Evolutionary conservation across 495 filamentous ascomycete genomes (phyloP), one percentile per base, ranked within the genome.

Genomic region (Podospora didyma): DNA sequence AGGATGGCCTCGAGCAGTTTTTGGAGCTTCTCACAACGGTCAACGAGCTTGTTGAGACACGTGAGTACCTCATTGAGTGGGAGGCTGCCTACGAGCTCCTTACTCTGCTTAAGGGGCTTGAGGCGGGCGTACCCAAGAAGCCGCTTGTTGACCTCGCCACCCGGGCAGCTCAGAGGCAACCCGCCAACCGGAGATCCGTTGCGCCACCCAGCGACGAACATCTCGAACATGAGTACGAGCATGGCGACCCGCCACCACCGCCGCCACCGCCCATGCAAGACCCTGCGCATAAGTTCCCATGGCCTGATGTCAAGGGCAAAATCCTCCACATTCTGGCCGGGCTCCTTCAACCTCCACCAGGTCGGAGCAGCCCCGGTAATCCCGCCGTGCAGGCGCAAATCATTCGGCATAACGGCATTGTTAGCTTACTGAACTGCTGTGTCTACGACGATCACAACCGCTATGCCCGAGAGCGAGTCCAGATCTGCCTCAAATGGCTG

Each of bases 21-120:
- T 80, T 97, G 7, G 91, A 97, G 59, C 93, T 96, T 68, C 88
- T 97, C 53, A 89, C 89, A n/a, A 91, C 95, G 2, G 79, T 96
- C 19, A 91, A 89, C 20, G 91, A 96, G 59, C 87, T 79, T 12
- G 63, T 69, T 3, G 73, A 77, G 51, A 76, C 77, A 42, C 72
- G 80, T 1, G 67, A 68, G n/a, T 83, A 94, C 24, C 81, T 97
- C 11, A 86, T 92, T 37, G 85, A 93, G 55, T 97, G 92, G 87
- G 90, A 96, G 64, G 84, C 90, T 41, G 80, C 86, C 23, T 89
- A 87, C 59, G 92, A 97, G 64, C 81, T 97, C 12, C 82, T 96
- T 1, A 86, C 87, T 2, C 71, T 97, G 4, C 83, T 97, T 44
- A 89, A 90, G 59, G 90, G 92, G 53, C 81, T 96, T 35, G 91